Evolutionary conservation across 768 basidiomycete genomes (phyloP), one percentile per base, ranked within the genome.

Genomic region (Boletus reticuloceps): DNA sequence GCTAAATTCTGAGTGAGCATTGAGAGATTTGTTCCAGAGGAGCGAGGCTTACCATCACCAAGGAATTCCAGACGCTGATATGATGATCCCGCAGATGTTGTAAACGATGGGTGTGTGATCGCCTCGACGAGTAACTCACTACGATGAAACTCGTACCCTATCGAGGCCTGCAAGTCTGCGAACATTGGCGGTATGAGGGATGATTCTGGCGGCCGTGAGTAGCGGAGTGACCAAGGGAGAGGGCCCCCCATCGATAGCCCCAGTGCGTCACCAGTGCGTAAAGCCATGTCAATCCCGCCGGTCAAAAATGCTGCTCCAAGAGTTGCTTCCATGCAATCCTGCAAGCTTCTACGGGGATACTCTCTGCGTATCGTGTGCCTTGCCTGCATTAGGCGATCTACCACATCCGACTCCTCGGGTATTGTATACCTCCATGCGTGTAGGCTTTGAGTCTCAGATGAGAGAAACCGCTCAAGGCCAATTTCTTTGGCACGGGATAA

Each of bases 41-140:
- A 25, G n/a, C 34, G 9, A 45, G 54, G 19, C 84, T 72, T 67
- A 93, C 92, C 89, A 66, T 96, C 94, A 32, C 94, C 94, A 4
- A 96, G 78, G 62, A 93, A 94, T 62, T 96, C 94, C 12, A 94
- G 74, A 14, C 94, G 82, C 58, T 96, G 88, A 69, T 95, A 95
- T 4, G 89, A 90, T 7, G 82, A 74, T 11, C 76, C 76, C 13
- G 77, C 79, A 1, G 72, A 72, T 5, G 71, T 67, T 11, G 78
- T 75, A 61, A 89, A 89, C 0, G 90, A 91, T 0, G 92, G 88
- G 65, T 96, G 94, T 0, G 90, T 92, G n/a, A 93, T 71, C 10
- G 92, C 91, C 71, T 93, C 86, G 9, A 88, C 63, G 3, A 95
- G 71, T 16, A 91, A 69, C 46, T 79, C 75, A n/a, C 81, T 79